These are phyloP conservation scores for Boletus edulis DNA, from an alignment of 768 basidiomycete genomes.

Conservation along the genomic window DNA sequence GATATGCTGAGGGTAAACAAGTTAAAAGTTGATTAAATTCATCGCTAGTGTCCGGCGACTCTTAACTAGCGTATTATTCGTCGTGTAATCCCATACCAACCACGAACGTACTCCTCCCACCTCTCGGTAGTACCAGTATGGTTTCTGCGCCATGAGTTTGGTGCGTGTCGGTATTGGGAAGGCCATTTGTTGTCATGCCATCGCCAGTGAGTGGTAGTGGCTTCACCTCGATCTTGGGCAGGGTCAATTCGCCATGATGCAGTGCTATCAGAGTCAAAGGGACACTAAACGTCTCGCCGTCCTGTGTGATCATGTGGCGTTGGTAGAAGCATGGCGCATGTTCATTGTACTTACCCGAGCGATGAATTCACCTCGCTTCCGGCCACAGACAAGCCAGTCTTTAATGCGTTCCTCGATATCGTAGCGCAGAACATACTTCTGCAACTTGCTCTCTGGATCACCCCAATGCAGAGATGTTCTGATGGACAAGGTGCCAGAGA, in stretches of 20 bases:
- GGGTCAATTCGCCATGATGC: slow-evolving; percentile 73
- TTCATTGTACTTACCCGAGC: slow-evolving; percentile 53
- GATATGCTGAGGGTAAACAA: slow-evolving; percentile 40
- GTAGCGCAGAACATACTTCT: slow-evolving; percentile 62
- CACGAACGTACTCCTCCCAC: slow-evolving; percentile 78
- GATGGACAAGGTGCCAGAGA: slow-evolving; percentile 66
- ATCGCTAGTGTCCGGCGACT: background rate
- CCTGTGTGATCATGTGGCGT: slow-evolving; percentile 39
- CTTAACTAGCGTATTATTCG: slow-evolving; percentile 8
- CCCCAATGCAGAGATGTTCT: slow-evolving; percentile 80
- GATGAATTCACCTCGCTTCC: slow-evolving; percentile 79
- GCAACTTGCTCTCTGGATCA: slow-evolving; percentile 39
- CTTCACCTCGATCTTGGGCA: slow-evolving; percentile 71
- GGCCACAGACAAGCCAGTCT: slow-evolving; percentile 89
- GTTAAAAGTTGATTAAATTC: background rate
- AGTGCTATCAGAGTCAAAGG: slow-evolving; percentile 82
- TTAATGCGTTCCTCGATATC: slow-evolving; percentile 78
- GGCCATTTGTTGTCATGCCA: slow-evolving; percentile 53
- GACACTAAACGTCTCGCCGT: slow-evolving; percentile 55
- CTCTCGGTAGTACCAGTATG: slow-evolving; percentile 78
- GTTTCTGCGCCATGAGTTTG: slow-evolving; percentile 84
- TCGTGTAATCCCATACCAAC: slow-evolving; percentile 60
- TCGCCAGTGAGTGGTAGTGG: slow-evolving; percentile 54
- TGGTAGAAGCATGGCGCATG: background rate
- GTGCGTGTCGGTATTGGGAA: slow-evolving; percentile 74